phyloP scores from a whole-genome alignment of 2,329 filamentous ascomycete genomes.

The Sclerotiophoma versabilis region DNA sequence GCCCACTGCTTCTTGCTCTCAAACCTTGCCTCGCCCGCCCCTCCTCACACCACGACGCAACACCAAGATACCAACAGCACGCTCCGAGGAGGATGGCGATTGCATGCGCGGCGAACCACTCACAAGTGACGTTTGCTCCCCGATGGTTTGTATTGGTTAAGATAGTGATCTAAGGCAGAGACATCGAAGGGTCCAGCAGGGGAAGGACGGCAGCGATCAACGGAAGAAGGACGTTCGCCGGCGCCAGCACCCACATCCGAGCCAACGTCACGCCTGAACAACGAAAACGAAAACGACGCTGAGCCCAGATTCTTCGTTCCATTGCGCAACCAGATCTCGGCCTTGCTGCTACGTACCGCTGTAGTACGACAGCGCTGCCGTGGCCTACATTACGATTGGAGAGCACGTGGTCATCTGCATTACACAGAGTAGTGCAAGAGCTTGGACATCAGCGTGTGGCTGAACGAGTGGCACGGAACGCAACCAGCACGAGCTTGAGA shows the following conservation, averaged over 20 bases:
- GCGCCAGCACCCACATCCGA: no score
- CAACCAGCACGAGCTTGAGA: slow-evolving; percentile 7
- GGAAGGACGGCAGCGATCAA: slow-evolving; percentile 4
- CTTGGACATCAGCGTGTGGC: slow-evolving; percentile 10
- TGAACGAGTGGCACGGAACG: slow-evolving; percentile 10
- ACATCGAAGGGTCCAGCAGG: not conserved
- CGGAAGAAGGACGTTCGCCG: slow-evolving; percentile 6
- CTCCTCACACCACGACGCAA: not conserved
- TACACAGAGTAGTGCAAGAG: slow-evolving; percentile 11
- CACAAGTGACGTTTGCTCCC: not conserved
- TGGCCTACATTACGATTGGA: slow-evolving; percentile 7
- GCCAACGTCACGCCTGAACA: slow-evolving; percentile 13
- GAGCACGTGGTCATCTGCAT: slow-evolving; percentile 16
- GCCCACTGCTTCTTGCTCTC: not conserved
- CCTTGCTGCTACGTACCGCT: slow-evolving; percentile 8
- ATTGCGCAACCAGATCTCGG: slow-evolving; percentile 5
- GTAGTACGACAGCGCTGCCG: slow-evolving; percentile 16
- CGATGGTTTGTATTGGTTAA: slow-evolving; percentile 1
- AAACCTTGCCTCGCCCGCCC: not conserved
- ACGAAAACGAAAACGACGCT: slow-evolving; percentile 1
- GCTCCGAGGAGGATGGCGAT: not conserved
- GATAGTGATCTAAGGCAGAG: not conserved
- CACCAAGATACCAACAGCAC: not conserved
- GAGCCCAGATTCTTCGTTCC: slow-evolving; percentile 1
- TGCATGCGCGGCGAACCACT: not conserved